These are phyloP conservation scores for Colletotrichum musicola DNA, from an alignment of 2,329 filamentous ascomycete species.

Conservation along the genomic window DNA sequence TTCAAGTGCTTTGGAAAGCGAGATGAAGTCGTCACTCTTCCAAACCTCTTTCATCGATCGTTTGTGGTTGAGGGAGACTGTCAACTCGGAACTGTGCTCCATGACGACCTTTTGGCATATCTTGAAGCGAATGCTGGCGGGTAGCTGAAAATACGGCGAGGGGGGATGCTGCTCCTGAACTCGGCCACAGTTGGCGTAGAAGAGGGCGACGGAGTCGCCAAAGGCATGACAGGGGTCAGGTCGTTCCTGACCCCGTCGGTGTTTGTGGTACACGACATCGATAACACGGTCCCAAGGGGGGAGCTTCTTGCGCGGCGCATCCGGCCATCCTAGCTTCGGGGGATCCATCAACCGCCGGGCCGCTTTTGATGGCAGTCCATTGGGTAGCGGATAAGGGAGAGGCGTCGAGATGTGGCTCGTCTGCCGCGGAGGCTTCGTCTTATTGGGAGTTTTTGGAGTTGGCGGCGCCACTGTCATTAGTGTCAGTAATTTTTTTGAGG, in stretches of 20 bases:
- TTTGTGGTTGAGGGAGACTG: slow-evolving; percentile 46
- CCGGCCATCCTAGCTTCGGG: slow-evolving; percentile 45
- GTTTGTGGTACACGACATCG: slow-evolving; percentile 51
- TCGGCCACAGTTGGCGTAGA: slow-evolving; percentile 41
- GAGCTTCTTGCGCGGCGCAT: slow-evolving; percentile 26
- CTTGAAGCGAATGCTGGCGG: slow-evolving; percentile 43
- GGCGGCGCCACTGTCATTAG: slow-evolving; percentile 4
- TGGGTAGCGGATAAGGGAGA: slow-evolving; percentile 48
- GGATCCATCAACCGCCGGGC: slow-evolving; percentile 26
- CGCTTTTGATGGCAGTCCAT: slow-evolving; percentile 39
- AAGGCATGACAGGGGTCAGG: slow-evolving; percentile 33
- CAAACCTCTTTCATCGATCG: slow-evolving; percentile 49
- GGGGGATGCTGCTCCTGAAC: background rate
- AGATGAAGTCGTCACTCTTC: slow-evolving; percentile 50
- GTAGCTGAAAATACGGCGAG: slow-evolving; percentile 44
- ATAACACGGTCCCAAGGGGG: slow-evolving; percentile 53
- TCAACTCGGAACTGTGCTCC: slow-evolving; percentile 38
- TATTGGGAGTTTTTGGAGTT: slow-evolving; percentile 47
- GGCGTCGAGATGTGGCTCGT: slow-evolving; percentile 48
- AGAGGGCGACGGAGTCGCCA: slow-evolving; percentile 40
- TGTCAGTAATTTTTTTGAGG: background rate
- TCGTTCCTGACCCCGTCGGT: slow-evolving; percentile 27
- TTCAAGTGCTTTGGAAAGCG: slow-evolving; percentile 44
- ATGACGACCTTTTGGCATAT: slow-evolving; percentile 46
- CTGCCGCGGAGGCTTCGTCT: slow-evolving; percentile 54